Base-by-base conservation (phyloP, 2,329 filamentous ascomycete species). In the Aspergillus aculeatinus region DNA sequence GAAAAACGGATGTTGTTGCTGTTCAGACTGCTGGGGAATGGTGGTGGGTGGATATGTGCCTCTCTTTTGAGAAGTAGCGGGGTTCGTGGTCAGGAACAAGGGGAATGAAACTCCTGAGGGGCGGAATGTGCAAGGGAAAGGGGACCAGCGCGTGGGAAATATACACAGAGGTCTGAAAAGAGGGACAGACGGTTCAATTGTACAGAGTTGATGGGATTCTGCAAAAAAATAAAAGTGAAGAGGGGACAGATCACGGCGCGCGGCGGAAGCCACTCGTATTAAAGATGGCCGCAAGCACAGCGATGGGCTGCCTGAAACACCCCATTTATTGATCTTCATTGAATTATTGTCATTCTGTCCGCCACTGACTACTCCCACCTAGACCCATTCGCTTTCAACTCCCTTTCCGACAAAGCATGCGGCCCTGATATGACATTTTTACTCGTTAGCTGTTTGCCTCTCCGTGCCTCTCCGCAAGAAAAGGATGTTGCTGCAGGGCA, bases 271-370 rank as follows among this genome's bases (percentile, higher is more conserved):
- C 5, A 35, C 14, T 35, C 27, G 27, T 55, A 55, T 31, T 55
- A 55, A 55, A 39, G 42, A 55, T 31, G 14, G 39, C 14, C 29
- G 53, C 19, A 55, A 48, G 27, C 39, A 48, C 25, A 21, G n/a
- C 33, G 44, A 33, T 23, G 53, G 53, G 29, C 27, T 23, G 53
- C 44, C 52, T 55, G 52, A 55, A 48, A 55, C 52, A 48, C 42
- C 31, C n/a, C 42, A 44, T 19, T 21, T 19, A 31, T 16, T 44
- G 16, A 48, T 55, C 31, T 5, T 29, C 11, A 12, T 35, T 33
- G 27, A 29, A 19, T 14, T 31, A 14, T 23, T 23, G 27, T n/a
- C n/a, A 44, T 44, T 25, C 39, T 31, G 23, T 29, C 52, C 21
- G n/a, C 39, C 35, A 14, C 35, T 35, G 12, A 44, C 14, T 54